Conservation (phyloP, 768 basidiomycete genomes). For the Auricularia heimuer region DNA sequence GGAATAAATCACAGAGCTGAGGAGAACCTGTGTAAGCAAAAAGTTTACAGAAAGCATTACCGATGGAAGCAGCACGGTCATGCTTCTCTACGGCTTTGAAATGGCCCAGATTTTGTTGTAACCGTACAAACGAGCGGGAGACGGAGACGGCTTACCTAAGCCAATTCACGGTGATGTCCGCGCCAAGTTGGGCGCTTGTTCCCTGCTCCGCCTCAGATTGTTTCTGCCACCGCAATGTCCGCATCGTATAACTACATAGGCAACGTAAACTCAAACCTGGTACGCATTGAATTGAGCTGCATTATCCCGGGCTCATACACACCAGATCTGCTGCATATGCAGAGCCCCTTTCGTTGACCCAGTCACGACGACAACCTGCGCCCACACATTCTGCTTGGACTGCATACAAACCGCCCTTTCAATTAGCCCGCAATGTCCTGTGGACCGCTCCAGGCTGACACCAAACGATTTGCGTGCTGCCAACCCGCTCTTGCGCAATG, state of each 20-base stretch:
- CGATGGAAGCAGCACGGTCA: too few species aligned
- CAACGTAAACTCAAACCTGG: constrained; percentile 57
- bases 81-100: too few species aligned
- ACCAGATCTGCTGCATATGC: constrained; percentile 70
- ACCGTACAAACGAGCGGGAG: too few species aligned
- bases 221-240: neutral
- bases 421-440: constrained; percentile 67
- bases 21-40: too few species aligned
- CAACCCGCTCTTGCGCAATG: constrained; percentile 68
- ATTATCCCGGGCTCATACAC: constrained; percentile 7
- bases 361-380: constrained; percentile 60
- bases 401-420: constrained; percentile 66
- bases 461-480: constrained; percentile 52
- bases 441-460: constrained; percentile 64
- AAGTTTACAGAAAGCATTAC: too few species aligned
- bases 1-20: too few species aligned
- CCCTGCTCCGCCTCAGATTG: too few species aligned
- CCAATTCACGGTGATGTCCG: too few species aligned
- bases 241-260: constrained; percentile 47
- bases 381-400: constrained; percentile 79
- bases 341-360: constrained; percentile 72
- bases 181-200: too few species aligned
- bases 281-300: constrained; percentile 22
- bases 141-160: too few species aligned
- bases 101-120: too few species aligned